phyloP scores from a whole-genome alignment of 2,329 filamentous ascomycete species.

The Phoma herbarum region DNA sequence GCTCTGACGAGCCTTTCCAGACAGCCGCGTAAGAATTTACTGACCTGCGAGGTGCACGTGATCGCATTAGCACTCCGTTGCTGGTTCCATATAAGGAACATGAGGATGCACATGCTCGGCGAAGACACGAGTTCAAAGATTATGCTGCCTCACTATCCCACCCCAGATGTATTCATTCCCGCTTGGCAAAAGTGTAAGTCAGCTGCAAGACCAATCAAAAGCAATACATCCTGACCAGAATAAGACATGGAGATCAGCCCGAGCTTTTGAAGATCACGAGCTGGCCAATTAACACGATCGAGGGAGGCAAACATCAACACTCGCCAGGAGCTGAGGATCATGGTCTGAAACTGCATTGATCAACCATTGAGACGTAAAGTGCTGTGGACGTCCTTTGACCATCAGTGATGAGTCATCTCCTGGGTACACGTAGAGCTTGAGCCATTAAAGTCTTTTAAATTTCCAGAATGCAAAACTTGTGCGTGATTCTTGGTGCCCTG shows the following conservation, averaged over 20 bases:
- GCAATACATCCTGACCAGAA: background rate
- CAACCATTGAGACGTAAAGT: background rate
- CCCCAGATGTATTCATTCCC: background rate
- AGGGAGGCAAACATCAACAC: background rate
- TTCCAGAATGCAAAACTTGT: background rate
- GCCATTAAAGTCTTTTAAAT: background rate
- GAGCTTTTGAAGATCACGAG: background rate
- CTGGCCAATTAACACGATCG: background rate
- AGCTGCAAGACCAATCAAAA: background rate
- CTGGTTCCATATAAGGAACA: background rate
- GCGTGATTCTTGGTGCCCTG: background rate
- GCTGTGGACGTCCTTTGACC: background rate
- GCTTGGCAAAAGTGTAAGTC: background rate
- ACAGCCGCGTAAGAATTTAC: background rate
- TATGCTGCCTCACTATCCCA: background rate
- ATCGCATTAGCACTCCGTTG: background rate
- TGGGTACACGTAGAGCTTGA: background rate
- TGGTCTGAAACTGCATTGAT: background rate
- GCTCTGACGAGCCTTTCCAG: background rate
- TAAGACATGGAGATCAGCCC: background rate
- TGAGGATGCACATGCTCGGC: background rate
- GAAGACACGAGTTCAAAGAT: background rate
- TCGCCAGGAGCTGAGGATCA: background rate
- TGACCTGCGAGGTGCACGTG: background rate
- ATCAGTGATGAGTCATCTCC: background rate